Conservation (phyloP, 148 eudicot species). For the Vaccinium darrowii region DNA sequence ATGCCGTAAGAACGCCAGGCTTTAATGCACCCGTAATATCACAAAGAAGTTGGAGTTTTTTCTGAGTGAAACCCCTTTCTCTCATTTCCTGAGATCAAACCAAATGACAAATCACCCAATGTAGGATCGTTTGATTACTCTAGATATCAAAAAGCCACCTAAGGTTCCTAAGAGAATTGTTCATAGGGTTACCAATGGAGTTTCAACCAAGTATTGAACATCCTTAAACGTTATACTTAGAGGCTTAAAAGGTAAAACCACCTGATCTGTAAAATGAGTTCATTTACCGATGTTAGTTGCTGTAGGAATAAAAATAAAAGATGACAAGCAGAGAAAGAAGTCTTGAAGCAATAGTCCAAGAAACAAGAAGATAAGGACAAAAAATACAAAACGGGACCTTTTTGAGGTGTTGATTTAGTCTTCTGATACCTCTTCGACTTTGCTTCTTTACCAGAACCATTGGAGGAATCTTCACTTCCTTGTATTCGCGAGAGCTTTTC, state of each 20-base stretch:
- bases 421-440: neutral
- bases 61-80: slow-evolving; percentile 57
- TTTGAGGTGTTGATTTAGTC: slow-evolving; percentile 18
- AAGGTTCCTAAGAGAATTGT: neutral
- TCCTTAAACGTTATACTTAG: slow-evolving; percentile 57
- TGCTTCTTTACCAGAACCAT: neutral
- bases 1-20: slow-evolving; percentile 86
- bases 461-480: slow-evolving; percentile 26
- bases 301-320: neutral
- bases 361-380: neutral
- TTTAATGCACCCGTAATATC: slow-evolving; percentile 70
- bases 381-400: slow-evolving; percentile 33
- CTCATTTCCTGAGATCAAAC: slow-evolving; percentile 58
- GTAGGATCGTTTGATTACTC: neutral
- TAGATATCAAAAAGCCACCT: neutral
- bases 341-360: neutral
- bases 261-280: slow-evolving; percentile 46
- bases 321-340: neutral
- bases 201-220: slow-evolving; percentile 70
- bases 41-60: slow-evolving; percentile 60
- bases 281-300: neutral
- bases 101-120: neutral
- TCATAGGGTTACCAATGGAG: slow-evolving; percentile 50
- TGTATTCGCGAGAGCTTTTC: slow-evolving; percentile 49
- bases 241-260: slow-evolving; percentile 79